phyloP scores from a whole-genome alignment of 2,329 filamentous ascomycete species.

The Elsinoe necatrix region DNA sequence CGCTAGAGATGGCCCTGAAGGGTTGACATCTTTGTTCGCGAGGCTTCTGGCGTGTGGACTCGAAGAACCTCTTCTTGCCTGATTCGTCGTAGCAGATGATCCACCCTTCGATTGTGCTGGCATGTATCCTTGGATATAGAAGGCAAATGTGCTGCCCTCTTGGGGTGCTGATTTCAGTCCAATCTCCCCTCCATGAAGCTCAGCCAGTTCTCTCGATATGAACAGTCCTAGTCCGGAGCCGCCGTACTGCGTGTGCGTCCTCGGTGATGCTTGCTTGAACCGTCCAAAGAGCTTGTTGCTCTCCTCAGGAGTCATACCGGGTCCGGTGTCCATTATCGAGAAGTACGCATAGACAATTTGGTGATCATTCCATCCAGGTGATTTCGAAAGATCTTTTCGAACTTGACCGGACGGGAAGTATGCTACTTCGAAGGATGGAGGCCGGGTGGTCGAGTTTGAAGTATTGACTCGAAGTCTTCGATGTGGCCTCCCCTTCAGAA shows the following conservation, averaged over 20 bases:
- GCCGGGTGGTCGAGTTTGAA: neutral
- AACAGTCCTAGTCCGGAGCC: slow-evolving; percentile 63
- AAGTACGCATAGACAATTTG: neutral
- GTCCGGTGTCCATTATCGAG: slow-evolving; percentile 28
- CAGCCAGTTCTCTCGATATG: slow-evolving; percentile 58
- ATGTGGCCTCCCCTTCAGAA: slow-evolving; percentile 19
- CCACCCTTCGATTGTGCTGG: slow-evolving; percentile 25
- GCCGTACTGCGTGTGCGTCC: slow-evolving; percentile 61
- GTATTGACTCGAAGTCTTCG: neutral
- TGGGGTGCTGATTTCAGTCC: slow-evolving; percentile 53
- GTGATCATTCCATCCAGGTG: neutral
- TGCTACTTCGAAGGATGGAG: neutral
- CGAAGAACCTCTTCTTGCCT: neutral
- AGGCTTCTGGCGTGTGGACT: neutral
- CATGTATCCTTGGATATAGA: slow-evolving; percentile 33
- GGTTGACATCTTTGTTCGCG: neutral
- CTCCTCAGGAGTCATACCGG: slow-evolving; percentile 32
- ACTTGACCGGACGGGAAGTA: neutral
- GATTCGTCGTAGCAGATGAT: slow-evolving; percentile 39
- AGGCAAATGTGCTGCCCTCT: slow-evolving; percentile 56
- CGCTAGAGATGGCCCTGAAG: neutral
- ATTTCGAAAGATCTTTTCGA: neutral
- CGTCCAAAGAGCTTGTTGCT: slow-evolving; percentile 53
- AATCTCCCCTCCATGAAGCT: slow-evolving; percentile 61
- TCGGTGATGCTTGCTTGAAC: slow-evolving; percentile 59